Conservation (phyloP, 192 early-diverging fungal genomes). For the Lobosporangium transversale region DNA sequence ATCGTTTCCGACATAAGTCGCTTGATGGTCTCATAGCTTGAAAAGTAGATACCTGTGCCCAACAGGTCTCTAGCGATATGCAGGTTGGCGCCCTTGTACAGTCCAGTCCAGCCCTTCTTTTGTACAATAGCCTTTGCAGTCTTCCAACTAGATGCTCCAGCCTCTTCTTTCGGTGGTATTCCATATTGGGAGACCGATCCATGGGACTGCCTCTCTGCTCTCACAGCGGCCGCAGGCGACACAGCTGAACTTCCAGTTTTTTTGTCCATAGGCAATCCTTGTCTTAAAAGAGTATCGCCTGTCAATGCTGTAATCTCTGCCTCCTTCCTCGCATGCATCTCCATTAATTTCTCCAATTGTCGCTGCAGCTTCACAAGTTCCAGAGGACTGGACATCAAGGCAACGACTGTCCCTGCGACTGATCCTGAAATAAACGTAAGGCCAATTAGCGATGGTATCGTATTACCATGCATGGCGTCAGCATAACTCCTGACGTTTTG, state of each 20-base stretch:
- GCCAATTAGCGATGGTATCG: conserved; percentile 54
- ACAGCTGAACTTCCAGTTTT: conserved; percentile 12
- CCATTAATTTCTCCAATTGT: conserved; percentile 73
- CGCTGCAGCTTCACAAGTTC: conserved; percentile 83
- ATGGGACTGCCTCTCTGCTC: conserved; percentile 22
- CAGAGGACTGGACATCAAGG: conserved; percentile 76
- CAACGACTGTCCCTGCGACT: conserved; percentile 71
- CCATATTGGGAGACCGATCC: conserved; percentile 29
- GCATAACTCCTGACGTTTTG: conserved; percentile 55
- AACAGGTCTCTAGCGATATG: conserved; percentile 68
- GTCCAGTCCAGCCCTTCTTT: conserved; percentile 58
- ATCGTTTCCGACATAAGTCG: conserved; percentile 56
- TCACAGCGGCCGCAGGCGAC: not conserved
- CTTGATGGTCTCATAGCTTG: conserved; percentile 71
- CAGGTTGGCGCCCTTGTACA: conserved; percentile 56
- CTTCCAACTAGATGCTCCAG: conserved; percentile 60
- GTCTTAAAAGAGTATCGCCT: conserved; percentile 29
- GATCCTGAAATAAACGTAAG: conserved; percentile 66
- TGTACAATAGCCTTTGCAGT: conserved; percentile 61
- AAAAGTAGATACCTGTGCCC: conserved; percentile 81
- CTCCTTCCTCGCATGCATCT: conserved; percentile 58
- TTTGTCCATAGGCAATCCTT: conserved; percentile 34
- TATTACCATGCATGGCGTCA: conserved; percentile 39
- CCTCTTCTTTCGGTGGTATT: conserved; percentile 25
- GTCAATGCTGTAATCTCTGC: conserved; percentile 54